phyloP scores from a whole-genome alignment of 2,329 filamentous ascomycete genomes.

The Albifimbria verrucaria region DNA sequence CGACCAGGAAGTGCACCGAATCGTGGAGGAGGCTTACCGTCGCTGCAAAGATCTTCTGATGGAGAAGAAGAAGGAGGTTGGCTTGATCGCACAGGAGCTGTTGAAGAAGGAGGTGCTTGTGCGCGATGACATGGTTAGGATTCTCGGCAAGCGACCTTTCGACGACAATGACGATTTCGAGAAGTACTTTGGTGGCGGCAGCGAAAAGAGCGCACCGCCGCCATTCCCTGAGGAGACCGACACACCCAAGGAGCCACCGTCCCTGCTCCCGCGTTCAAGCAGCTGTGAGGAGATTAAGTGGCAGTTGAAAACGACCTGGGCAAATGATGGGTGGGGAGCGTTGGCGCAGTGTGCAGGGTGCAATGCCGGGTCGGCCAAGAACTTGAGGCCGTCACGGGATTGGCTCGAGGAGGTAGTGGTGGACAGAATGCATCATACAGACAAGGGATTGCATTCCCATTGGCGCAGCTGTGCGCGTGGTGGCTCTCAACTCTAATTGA shows the following conservation, averaged over 20 bases:
- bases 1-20: conserved; percentile 84
- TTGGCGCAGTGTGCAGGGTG: no score
- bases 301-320: conserved; percentile 13
- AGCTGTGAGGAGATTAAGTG: conserved; percentile 12
- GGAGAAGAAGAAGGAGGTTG: conserved; percentile 84
- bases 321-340: conserved; percentile 8
- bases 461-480: background rate
- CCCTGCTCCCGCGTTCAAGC: conserved; percentile 37
- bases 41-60: conserved; percentile 81
- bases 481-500: conserved; percentile 26
- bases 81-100: conserved; percentile 88
- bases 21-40: conserved; percentile 89
- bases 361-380: no score
- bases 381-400: no score
- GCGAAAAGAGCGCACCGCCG: conserved; percentile 55
- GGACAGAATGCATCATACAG: background rate
- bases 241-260: conserved; percentile 30
- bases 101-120: conserved; percentile 87
- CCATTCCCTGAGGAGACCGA: conserved; percentile 48
- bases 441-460: background rate
- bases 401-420: background rate
- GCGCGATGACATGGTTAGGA: conserved; percentile 85
- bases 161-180: conserved; percentile 82
- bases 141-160: conserved; percentile 82
- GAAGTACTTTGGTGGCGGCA: conserved; percentile 80